A percentile compares a stretch with the other conserved stretches of the same genome.
phyloP scores from a whole-genome alignment of 2,329 filamentous ascomycete genomes.

The Drechslerella coelobrocha region DNA sequence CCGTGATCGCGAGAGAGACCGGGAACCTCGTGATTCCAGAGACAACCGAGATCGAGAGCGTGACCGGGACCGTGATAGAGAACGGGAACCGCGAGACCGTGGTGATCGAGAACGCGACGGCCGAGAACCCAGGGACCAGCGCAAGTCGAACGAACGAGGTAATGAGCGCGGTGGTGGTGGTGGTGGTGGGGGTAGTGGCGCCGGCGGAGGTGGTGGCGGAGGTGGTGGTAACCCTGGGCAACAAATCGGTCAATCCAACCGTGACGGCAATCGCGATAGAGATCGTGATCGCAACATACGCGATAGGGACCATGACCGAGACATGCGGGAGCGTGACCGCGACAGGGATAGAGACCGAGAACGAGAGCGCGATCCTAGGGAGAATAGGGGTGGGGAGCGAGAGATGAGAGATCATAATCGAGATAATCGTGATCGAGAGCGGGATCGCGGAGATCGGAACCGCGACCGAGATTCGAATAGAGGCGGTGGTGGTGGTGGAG shows the following conservation, averaged over 20 bases:
- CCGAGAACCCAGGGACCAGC: conserved; percentile 21
- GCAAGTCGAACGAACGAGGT: conserved; percentile 8
- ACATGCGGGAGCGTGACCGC: conserved; percentile 39
- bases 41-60: conserved; percentile 49
- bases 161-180: conserved; percentile 3
- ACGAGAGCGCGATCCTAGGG: conserved; percentile 1
- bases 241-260: conserved; percentile 13
- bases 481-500: conserved; percentile 15
- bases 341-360: conserved; percentile 23
- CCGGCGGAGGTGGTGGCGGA: neutral
- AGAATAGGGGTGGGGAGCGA: conserved; percentile 18
- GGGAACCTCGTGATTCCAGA: conserved; percentile 19
- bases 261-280: conserved; percentile 23
- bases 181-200: neutral
- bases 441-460: conserved; percentile 33
- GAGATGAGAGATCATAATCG: conserved; percentile 21
- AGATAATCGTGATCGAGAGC: conserved; percentile 30
- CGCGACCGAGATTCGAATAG: conserved; percentile 19
- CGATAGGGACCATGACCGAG: conserved; percentile 35
- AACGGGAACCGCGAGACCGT: conserved; percentile 50
- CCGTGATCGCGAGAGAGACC: conserved; percentile 49
- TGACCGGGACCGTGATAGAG: conserved; percentile 52
- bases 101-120: conserved; percentile 50
- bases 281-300: conserved; percentile 37
- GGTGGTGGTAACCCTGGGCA: conserved; percentile 8